Conservation (phyloP, 805 yeast genomes). For the Lachancea sp. region DNA sequence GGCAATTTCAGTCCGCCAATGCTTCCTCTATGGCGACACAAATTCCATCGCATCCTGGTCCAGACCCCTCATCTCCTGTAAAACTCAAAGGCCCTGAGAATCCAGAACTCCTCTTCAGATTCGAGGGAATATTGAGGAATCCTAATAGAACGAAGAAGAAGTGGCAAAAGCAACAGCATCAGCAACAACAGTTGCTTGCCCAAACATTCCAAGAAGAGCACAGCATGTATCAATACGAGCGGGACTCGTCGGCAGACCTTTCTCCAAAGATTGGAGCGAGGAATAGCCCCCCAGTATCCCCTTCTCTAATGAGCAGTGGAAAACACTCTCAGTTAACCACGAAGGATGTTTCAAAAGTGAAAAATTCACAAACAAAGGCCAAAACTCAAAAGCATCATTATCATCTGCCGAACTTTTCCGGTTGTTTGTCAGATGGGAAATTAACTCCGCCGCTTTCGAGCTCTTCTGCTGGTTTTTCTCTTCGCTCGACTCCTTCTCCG, state of each 20-base stretch:
- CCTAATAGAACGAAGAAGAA: constrained; percentile 34
- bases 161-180: constrained; percentile 23
- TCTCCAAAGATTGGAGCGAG: neutral
- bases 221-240: constrained; percentile 1
- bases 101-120: constrained; percentile 40
- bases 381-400: constrained; percentile 21
- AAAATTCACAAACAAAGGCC: constrained; percentile 4
- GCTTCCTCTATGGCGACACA: constrained; percentile 4
- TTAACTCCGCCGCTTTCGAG: constrained; percentile 9
- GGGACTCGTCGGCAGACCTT: neutral
- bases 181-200: constrained; percentile 23
- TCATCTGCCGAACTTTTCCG: constrained; percentile 24
- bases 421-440: constrained; percentile 11
- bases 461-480: constrained; percentile 6
- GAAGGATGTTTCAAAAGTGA: constrained; percentile 5
- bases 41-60: constrained; percentile 17
- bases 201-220: constrained; percentile 23
- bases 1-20: constrained; percentile 1
- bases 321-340: constrained; percentile 2
- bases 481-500: constrained; percentile 7
- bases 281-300: constrained; percentile 6
- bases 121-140: constrained; percentile 38
- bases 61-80: constrained; percentile 24
- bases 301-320: neutral
- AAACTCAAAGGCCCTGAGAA: constrained; percentile 19